Conservation (phyloP, 1,284 basidiomycete genomes). For the Ceratobasidium papillatum region DNA sequence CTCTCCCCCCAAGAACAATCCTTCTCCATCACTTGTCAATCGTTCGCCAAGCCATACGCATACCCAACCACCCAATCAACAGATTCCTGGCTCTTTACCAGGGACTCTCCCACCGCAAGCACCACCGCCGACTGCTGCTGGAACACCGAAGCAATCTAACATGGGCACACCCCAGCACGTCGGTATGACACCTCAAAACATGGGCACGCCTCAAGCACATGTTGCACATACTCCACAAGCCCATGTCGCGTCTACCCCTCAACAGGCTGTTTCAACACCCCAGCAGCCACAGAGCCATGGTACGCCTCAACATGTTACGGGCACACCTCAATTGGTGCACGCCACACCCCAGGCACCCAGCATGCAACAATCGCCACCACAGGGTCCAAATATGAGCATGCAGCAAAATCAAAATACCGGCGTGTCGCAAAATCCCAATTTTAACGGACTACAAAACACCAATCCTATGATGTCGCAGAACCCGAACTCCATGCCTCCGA, state of each 20-base stretch:
- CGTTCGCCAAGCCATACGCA: constrained; percentile 4
- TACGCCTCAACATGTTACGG: constrained; percentile 4
- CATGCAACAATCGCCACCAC: constrained; percentile 13
- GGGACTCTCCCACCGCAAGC: background rate
- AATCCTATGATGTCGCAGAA: background rate
- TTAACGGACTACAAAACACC: too few relatives aligned
- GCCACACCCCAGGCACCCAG: background rate
- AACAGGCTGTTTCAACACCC: background rate
- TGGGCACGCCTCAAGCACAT: background rate
- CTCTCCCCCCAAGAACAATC: constrained; percentile 1
- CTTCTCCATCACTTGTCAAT: background rate
- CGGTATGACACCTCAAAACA: background rate
- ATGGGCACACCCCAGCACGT: constrained; percentile 6
- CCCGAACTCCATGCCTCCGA: background rate
- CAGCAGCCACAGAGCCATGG: background rate
- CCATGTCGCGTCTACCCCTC: background rate
- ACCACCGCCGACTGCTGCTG: background rate
- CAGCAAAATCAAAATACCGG: background rate
- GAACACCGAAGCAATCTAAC: background rate
- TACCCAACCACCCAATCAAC: background rate
- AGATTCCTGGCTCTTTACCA: background rate
- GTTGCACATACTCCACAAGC: background rate
- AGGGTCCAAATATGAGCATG: background rate
- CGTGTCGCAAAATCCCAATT: background rate
- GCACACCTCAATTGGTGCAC: constrained; percentile 19